Evolutionary conservation across 1,139 yeast species (phyloP).

Genomic region (Wickerhamomyces sp.): DNA sequence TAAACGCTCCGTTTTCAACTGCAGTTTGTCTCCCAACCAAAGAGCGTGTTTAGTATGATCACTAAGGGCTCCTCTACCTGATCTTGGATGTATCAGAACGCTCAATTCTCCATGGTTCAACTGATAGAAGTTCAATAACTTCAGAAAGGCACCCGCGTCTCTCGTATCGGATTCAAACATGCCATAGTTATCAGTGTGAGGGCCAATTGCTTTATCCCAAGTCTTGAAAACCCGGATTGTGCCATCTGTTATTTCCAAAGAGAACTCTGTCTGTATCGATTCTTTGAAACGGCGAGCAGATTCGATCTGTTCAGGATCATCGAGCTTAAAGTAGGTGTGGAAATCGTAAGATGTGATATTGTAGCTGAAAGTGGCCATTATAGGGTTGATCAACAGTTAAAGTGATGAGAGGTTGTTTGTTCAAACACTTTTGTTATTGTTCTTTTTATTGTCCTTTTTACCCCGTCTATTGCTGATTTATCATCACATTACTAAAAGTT

Average conservation of each 20-base stretch:
- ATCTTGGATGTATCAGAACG: conserved; percentile 48
- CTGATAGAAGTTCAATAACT: conserved; percentile 34
- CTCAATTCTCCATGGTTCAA: conserved; percentile 46
- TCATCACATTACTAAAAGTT: too few species aligned
- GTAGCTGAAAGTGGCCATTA: conserved; percentile 15
- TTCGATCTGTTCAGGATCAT: conserved; percentile 30
- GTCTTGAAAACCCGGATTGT: conserved; percentile 39
- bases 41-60: conserved; percentile 53
- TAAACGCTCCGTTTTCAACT: conserved; percentile 3
- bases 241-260: conserved; percentile 39
- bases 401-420: too few species aligned
- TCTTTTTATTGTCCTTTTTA: too few species aligned
- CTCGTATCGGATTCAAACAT: conserved; percentile 37
- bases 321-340: conserved; percentile 49
- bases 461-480: too few species aligned
- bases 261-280: conserved; percentile 38
- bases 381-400: too few species aligned
- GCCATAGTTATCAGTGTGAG: conserved; percentile 42
- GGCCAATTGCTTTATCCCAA: conserved; percentile 51
- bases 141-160: conserved; percentile 28
- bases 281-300: conserved; percentile 38
- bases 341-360: conserved; percentile 41
- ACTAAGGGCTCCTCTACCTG: conserved; percentile 28
- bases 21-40: conserved; percentile 41
- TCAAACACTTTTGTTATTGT: too few species aligned